Evolutionary conservation across 2,329 filamentous ascomycete species (phyloP).

Genomic region (Magnaporthiopsis rhizophila): DNA sequence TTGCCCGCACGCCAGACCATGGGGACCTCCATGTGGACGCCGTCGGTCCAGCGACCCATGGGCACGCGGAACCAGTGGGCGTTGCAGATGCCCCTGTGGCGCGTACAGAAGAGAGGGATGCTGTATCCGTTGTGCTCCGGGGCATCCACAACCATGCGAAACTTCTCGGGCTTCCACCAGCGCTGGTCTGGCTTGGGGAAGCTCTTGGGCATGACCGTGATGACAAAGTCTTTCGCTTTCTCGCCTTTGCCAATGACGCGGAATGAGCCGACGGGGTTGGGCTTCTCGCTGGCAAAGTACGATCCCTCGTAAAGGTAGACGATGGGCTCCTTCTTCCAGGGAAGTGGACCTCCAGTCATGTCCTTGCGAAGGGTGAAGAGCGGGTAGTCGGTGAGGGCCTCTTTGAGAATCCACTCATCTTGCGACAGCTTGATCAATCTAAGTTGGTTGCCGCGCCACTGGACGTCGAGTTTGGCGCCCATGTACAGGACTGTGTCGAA

Average conservation of each 20-base stretch:
- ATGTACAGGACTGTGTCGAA: not conserved
- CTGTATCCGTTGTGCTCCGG: not conserved
- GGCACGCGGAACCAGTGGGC: conserved; percentile 4
- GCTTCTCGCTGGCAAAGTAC: not conserved
- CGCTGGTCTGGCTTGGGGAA: conserved; percentile 2
- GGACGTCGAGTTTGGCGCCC: conserved; percentile 1
- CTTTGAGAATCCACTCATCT: conserved; percentile 4
- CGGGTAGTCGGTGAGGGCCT: not conserved
- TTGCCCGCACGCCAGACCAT: conserved; percentile 2
- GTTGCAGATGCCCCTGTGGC: conserved; percentile 2
- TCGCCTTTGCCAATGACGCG: not conserved
- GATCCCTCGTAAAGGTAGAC: conserved; percentile 5
- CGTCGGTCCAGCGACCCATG: conserved; percentile 1
- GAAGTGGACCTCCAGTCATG: not conserved
- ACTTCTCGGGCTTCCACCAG: not conserved
- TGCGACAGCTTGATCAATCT: conserved; percentile 5
- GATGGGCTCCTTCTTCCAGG: not conserved
- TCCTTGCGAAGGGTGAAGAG: not conserved
- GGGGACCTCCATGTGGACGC: not conserved
- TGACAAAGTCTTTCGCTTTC: not conserved
- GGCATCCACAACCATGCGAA: not conserved
- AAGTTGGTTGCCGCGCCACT: conserved; percentile 4
- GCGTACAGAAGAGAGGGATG: not conserved
- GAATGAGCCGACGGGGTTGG: not conserved
- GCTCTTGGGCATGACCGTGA: conserved; percentile 1